Percentiles rank a stretch among this genome's conserved stretches.
phyloP scores from a whole-genome alignment of 345 rosid genomes.

The Gossypium bickii region DNA sequence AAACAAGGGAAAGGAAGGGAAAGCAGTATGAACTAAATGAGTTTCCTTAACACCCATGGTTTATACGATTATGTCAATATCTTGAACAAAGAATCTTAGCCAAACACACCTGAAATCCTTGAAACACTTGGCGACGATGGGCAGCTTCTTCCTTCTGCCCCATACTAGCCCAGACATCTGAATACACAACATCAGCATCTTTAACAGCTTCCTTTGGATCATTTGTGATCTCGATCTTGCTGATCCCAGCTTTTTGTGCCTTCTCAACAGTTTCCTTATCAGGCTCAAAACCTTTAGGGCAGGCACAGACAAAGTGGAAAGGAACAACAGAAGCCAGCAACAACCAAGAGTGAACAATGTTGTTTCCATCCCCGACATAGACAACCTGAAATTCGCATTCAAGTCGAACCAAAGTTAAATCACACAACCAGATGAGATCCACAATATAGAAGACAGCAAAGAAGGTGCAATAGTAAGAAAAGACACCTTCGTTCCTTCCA shows the following conservation, averaged over 20 bases:
- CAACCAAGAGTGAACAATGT: constrained; percentile 94
- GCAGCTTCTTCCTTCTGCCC: constrained; percentile 98
- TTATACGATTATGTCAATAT: background rate
- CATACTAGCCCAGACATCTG: constrained; percentile 99
- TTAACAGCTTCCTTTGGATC: constrained; percentile 84
- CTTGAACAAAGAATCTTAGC: background rate
- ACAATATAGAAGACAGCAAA: background rate
- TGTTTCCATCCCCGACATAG: constrained; percentile 95
- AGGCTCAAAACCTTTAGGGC: constrained; percentile 89
- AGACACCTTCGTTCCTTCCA: constrained; percentile 89
- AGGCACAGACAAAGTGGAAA: constrained; percentile 90
- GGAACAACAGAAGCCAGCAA: constrained; percentile 87
- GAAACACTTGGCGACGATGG: constrained; percentile 63
- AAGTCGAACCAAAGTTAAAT: constrained; percentile 4
- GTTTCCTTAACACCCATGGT: background rate
- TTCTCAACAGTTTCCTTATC: constrained; percentile 67
- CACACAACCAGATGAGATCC: constrained; percentile 7
- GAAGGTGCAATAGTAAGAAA: constrained; percentile 4
- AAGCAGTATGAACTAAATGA: background rate
- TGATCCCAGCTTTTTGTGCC: constrained; percentile 66
- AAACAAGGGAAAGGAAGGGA: background rate
- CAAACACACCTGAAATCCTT: constrained; percentile 77
- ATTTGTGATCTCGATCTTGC: constrained; percentile 86
- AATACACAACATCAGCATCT: constrained; percentile 96
- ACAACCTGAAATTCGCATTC: constrained; percentile 57